phyloP scores from a whole-genome alignment of 139 green algal genomes.

The Closterium sp. region DNA sequence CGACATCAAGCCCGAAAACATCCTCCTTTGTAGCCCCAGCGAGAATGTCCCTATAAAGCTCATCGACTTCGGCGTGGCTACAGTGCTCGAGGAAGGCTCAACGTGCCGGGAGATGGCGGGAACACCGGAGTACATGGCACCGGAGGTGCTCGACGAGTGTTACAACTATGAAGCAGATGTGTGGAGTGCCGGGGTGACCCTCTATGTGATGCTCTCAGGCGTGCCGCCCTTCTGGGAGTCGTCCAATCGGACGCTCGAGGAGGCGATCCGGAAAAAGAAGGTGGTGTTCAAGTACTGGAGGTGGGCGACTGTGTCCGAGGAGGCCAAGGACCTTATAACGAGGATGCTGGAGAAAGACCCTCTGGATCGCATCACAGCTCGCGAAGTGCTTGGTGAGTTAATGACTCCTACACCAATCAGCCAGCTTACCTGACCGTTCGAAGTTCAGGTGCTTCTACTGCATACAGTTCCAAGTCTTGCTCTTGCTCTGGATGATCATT shows the following conservation, averaged over 20 bases:
- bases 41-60: background rate
- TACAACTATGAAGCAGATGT: conserved; percentile 88
- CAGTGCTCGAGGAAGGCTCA: no score
- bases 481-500: no score
- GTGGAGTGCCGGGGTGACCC: conserved; percentile 87
- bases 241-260: conserved; percentile 19
- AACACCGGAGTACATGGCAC: conserved; percentile 90
- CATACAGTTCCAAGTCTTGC: no score
- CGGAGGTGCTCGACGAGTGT: conserved; percentile 71
- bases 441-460: no score
- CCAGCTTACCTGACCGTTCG: no score
- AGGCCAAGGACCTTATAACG: conserved; percentile 45
- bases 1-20: conserved; percentile 5
- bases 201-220: conserved; percentile 93
- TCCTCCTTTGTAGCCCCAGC: background rate
- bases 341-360: conserved; percentile 47
- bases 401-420: no score
- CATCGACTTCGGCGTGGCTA: conserved; percentile 4
- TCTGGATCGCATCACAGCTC: background rate
- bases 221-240: conserved; percentile 85
- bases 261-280: conserved; percentile 32
- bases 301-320: conserved; percentile 44
- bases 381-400: background rate
- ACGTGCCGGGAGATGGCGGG: conserved; percentile 58
- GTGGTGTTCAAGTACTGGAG: conserved; percentile 5